Base-by-base conservation (phyloP, 495 filamentous ascomycete species). In the Trichocladium uniseriatum region DNA sequence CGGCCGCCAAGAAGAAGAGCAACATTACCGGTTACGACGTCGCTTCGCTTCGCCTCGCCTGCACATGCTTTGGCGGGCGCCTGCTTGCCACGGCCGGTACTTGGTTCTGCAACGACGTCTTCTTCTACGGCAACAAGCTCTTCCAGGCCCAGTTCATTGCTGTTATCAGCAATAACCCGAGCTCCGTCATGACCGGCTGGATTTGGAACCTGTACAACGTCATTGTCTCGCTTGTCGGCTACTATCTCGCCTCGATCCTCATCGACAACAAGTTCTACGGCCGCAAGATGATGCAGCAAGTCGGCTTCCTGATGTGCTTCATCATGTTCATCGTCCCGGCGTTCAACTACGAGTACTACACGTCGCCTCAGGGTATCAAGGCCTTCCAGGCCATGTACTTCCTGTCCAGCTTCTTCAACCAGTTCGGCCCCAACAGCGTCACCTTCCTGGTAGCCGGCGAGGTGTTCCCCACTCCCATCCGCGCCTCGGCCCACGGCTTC, bases 51-150 rank as follows among this genome's bases (percentile, higher is more conserved):
- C 75, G 75, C 38, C 58, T 87, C 49, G 86, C 86, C 15, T 79
- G 87, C 72, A 75, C 71, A 24, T 78, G 86, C 74, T 95, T 94
- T 45, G 86, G 87, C 38, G 79, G 80, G 39, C 87, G 89, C 41
- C 67, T 94, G 24, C 60, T 95, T n/a, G 89, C 87, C 15, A 94
- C 89, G 22, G 79, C 86, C 22, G 82, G 82, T 41, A 77, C 77
- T 14, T 95, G 89, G 89, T 95, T 85, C 64, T 81, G 79, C 70
- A 95, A 94, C 63, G 89, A 94, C 65, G 79, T 95, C 16, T 94
- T 95, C 78, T 95, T 95, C 72, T 95, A 95, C 68, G 89, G 89
- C 55, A 95, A 94, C 83, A 94, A 94, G 78, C 82, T 95, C 32
- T 95, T 95, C 76, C 88, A 94, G 69, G 61, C 65, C 54, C 78